These are phyloP conservation scores for Tilletia setariae DNA, from an alignment of 1,284 basidiomycete genomes.

Conservation along the genomic window DNA sequence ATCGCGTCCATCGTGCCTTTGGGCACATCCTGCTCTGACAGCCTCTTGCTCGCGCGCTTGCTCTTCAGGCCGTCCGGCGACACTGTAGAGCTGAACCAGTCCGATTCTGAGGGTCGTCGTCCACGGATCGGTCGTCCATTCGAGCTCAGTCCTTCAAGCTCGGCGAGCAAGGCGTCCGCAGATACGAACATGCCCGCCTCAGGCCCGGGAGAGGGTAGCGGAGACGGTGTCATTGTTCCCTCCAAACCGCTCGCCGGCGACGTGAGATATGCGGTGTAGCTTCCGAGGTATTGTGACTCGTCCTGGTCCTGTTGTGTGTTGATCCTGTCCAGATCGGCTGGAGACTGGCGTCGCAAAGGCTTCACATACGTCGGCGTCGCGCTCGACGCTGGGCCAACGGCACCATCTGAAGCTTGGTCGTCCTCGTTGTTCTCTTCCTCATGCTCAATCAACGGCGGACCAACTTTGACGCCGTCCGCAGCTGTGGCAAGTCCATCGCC, in stretches of 20 bases:
- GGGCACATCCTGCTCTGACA: neutral
- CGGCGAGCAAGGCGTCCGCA: constrained; percentile 6
- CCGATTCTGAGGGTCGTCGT: neutral
- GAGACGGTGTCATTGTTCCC: neutral
- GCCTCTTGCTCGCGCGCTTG: neutral
- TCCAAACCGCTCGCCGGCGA: no score
- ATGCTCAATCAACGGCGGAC: neutral
- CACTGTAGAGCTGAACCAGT: neutral
- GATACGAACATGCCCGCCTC: constrained; percentile 16
- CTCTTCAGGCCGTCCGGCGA: neutral
- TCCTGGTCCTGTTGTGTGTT: no score
- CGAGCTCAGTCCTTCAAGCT: neutral
- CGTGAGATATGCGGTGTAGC: no score
- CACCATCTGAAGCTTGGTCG: neutral
- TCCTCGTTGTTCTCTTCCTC: neutral
- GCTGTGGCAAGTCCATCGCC: neutral
- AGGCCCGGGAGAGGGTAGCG: constrained; percentile 4
- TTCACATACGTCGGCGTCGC: neutral
- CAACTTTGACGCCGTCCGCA: neutral
- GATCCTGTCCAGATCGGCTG: neutral
- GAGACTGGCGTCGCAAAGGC: neutral
- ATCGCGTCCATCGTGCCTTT: constrained; percentile 1
- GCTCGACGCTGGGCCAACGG: no score
- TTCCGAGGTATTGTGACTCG: no score
- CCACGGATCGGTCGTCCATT: neutral